Evolutionary conservation across 192 early-diverging fungal species (phyloP), one percentile per base, ranked within the genome.

Genomic region (Phycomyces blakesleeanus): DNA sequence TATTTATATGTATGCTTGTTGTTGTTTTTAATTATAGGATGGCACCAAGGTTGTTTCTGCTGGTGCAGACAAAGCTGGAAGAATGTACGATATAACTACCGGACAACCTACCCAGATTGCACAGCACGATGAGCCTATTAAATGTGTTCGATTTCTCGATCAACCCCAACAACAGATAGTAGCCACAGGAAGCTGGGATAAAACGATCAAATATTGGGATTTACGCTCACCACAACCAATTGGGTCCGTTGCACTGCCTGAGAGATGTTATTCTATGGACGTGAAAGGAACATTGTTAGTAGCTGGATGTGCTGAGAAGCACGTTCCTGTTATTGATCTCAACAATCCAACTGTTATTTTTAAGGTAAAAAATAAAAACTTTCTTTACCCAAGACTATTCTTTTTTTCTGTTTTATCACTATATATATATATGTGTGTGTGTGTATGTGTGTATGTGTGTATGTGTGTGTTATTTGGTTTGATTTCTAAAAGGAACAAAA

Each of bases 191-290:
- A 88, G 90, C 56, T 98, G 94, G 95, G 96, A 98, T 76, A 97
- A 97, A 74, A 94, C 91, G 10, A 59, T 96, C 55, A 92, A 96
- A 80, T 98, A 96, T 73, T 98, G 96, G 96, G 95, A 98, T 75
- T 69, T 90, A 52, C 84, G 95, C 40, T 80, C 83, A 57, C 87
- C 83, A 59, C 75, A 74, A 41, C 94, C 96, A 0, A 84, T 91
- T 20, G 85, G 81, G 10, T 86, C 81, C 20, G 81, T 93, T 12
- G 70, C 67, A 6, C 78, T 97, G 16, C 91, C 93, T 1, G 96
- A 98, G 63, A 87, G 96, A 44, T 85, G 83, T 54, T 98, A 97
- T 69, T 76, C 89, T 0, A 91, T 98, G 90, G 96, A 98, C 78
- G 78, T 87, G 40, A 71, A 71, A 5, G 83, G 85, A 34, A 85